Evolutionary conservation across 176 grass and related monocot species (phyloP).

Genomic region (Ensete ventricosum): DNA sequence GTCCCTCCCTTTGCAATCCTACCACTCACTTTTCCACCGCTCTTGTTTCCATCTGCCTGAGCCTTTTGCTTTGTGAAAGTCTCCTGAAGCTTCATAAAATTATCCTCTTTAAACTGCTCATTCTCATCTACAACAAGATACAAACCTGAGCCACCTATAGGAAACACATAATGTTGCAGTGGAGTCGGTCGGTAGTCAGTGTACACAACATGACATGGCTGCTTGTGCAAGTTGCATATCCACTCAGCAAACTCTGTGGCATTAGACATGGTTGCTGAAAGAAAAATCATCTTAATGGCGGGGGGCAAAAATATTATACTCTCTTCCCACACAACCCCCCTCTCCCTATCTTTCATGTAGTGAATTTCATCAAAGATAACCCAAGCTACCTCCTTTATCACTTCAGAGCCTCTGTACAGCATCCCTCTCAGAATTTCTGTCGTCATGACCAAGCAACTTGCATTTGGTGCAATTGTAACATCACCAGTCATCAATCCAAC

Average conservation of each 20-base stretch:
- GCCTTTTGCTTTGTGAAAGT: slow-evolving; percentile 55
- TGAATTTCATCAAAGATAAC: slow-evolving; percentile 99
- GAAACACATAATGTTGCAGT: slow-evolving; percentile 92
- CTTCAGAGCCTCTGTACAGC: slow-evolving; percentile 94
- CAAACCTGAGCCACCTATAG: slow-evolving; percentile 78
- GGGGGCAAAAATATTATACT: slow-evolving; percentile 92
- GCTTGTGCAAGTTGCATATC: slow-evolving; percentile 92
- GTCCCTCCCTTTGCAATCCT: slow-evolving; percentile 77
- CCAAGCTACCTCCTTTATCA: slow-evolving; percentile 88
- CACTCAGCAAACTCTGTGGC: slow-evolving; percentile 97
- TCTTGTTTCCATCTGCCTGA: slow-evolving; percentile 39
- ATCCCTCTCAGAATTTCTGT: slow-evolving; percentile 94
- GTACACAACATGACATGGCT: slow-evolving; percentile 95
- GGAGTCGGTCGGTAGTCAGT: slow-evolving; percentile 97
- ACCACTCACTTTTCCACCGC: slow-evolving; percentile 46
- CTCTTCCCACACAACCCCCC: slow-evolving; percentile 95
- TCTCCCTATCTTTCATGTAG: slow-evolving; percentile 98
- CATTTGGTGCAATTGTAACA: slow-evolving; percentile 84
- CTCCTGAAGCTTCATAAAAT: slow-evolving; percentile 83
- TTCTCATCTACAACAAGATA: slow-evolving; percentile 94
- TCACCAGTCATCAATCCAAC: slow-evolving; percentile 94
- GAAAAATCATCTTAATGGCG: slow-evolving; percentile 97
- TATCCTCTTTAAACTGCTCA: slow-evolving; percentile 94
- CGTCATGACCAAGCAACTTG: slow-evolving; percentile 93
- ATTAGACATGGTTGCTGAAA: slow-evolving; percentile 96